Base-by-base conservation (phyloP, 495 filamentous ascomycete species). In the Penicillium parvum region DNA sequence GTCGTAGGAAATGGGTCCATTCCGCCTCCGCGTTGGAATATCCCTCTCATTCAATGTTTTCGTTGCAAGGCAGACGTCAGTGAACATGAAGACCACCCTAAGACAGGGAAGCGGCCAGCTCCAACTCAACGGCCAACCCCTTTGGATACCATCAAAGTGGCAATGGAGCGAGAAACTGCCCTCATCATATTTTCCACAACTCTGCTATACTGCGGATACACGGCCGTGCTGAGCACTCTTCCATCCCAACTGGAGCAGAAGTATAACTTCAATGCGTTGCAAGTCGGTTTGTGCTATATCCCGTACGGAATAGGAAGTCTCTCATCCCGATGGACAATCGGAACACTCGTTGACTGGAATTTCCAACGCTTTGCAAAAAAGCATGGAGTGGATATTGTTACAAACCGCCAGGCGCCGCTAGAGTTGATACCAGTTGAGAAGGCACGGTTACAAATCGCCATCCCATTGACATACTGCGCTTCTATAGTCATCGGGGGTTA, bases 201-300 rank as follows among this genome's bases (percentile, higher is more conserved):
- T 3, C 18, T 65, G 1, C 20, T 63, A 2, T 63, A 51, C 25
- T 36, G 43, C 19, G 57, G 59, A 1, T 58, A 47, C 17, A 56
- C 54, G 39, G 46, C 48, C 1, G 48, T 65, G 5, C 35, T 64
- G 9, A 63, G 54, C 30, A 64, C 57, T 1, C 37, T 74, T 1
- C 44, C 70, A 0, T 45, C 53, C 8, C 53, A 64, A 12, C 57
- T 78, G 17, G 41, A 27, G 0, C 38, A 43, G 4, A 48, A 58
- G 1, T 77, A 68, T 54, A 57, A 57, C 3, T 69, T 73, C 37
- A 66, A 67, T 17, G 44, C 64, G 0, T 47, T 77, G 14, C 53
- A 73, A 28, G 48, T 72, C 16, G 73, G 73, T 2, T 53, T 79
- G 1, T 67, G 64, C 48, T 78, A 71, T 44, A 44, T 78, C 7